Conservation (phyloP, 306 rosid species). For the Begonia peltatifolia region DNA sequence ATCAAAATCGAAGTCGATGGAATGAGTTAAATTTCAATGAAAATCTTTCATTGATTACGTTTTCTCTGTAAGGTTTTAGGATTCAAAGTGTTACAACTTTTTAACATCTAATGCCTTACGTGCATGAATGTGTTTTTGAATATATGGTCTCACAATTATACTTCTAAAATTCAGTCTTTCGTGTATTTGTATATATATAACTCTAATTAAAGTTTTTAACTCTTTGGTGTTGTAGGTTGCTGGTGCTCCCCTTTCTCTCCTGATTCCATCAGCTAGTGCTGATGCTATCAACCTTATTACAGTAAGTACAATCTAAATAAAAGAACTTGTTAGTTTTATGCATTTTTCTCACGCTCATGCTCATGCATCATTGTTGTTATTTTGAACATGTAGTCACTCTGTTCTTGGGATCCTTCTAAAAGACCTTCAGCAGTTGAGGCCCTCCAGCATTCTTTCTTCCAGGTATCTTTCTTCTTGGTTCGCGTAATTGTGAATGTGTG, state of each 20-base stretch:
- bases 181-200: too few relatives aligned
- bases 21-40: too few relatives aligned
- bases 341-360: not conserved
- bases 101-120: too few relatives aligned
- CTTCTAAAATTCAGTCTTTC: too few relatives aligned
- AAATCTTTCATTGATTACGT: too few relatives aligned
- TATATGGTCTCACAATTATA: too few relatives aligned
- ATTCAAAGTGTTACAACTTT: too few relatives aligned
- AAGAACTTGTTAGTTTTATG: not conserved
- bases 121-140: too few relatives aligned
- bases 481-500: not conserved
- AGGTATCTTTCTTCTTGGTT: conserved; percentile 25
- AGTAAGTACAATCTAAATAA: conserved; percentile 26
- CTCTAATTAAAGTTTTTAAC: too few relatives aligned
- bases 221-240: conserved; percentile 29
- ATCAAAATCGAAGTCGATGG: too few relatives aligned
- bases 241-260: conserved; percentile 61
- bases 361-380: not conserved
- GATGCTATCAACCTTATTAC: conserved; percentile 69
- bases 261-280: conserved; percentile 59
- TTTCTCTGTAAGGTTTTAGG: too few relatives aligned
- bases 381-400: conserved; percentile 47
- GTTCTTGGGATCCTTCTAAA: conserved; percentile 93
- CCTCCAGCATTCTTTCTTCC: conserved; percentile 97
- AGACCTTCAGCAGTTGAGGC: conserved; percentile 91